Evolutionary conservation across 2,329 filamentous ascomycete species (phyloP), one percentile per base, ranked within the genome.

Genomic region (Exserohilum rostratum): DNA sequence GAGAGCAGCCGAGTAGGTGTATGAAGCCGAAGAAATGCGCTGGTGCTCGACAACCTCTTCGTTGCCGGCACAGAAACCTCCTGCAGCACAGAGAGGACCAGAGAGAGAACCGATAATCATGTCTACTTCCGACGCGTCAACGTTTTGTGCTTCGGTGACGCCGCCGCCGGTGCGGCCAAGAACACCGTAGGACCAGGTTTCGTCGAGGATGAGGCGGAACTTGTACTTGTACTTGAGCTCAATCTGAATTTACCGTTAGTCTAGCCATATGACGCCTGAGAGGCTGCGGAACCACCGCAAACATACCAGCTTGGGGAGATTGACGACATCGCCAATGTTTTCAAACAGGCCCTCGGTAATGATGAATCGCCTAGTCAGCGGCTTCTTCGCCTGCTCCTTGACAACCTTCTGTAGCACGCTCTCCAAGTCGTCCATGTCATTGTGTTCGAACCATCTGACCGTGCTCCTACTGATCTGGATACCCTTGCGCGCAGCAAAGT

Each of bases 221-320:
- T 97, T 99, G 84, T 98, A 97, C 75, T 90, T 90, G 65, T 93
- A 87, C 78, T 97, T 97, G 65, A 99, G 83, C 73, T 96, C 93
- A 60, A 98, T 83, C 89, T 91, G 62, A 3, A 15, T 2, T 18
- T 5, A 4, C 15, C 13, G 51, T 67, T 46, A 65, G 59, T 33
- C 7, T 9, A 20, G 6, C 11, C 10, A 5, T n/a, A 34, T 1
- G 17, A n/a, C 2, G 27, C 3, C 11, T 13, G 18, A 9, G 18
- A 5, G 7, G 18, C 9, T 20, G 31, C 25, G 17, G 30, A 5
- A 20, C 17, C 25, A 25, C 15, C 5, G 27, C n/a, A 5, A 59
- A 75, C 85, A 73, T 78, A 92, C 90, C 66, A 99, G 85, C 72
- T 88, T 93, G 2, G 93, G 93, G 58, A 99, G 79, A 73, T 98